Conservation (phyloP, 148 eudicot genomes). For the Arbutus unedo region DNA sequence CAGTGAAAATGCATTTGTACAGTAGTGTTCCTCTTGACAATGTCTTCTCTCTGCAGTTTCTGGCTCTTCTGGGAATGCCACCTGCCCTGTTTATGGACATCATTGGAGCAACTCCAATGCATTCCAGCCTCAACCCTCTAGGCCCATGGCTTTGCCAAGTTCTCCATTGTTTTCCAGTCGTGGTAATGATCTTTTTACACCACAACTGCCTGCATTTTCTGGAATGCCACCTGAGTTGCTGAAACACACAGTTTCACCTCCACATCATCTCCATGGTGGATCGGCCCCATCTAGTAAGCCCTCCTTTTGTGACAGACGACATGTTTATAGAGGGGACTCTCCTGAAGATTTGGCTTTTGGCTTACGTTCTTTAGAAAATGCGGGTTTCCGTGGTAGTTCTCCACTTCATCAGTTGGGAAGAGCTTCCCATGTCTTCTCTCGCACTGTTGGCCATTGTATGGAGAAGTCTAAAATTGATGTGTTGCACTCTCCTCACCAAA, state of each 20-base stretch:
- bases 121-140: constrained; percentile 41
- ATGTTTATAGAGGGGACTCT: constrained; percentile 33
- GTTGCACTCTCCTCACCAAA: constrained; percentile 41
- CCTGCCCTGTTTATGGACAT: constrained; percentile 30
- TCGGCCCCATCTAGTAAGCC: constrained; percentile 47
- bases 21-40: neutral
- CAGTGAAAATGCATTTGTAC: neutral
- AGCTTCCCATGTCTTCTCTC: constrained; percentile 40
- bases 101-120: constrained; percentile 48
- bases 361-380: constrained; percentile 34
- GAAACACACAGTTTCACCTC: constrained; percentile 34
- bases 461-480: constrained; percentile 36
- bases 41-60: constrained; percentile 32
- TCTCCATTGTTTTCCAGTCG: constrained; percentile 48
- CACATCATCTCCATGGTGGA: constrained; percentile 42
- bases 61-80: constrained; percentile 40
- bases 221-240: constrained; percentile 37
- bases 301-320: constrained; percentile 38
- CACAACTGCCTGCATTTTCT: constrained; percentile 43
- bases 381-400: constrained; percentile 37
- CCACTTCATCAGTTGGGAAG: constrained; percentile 41
- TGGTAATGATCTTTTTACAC: constrained; percentile 34
- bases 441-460: constrained; percentile 27
- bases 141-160: constrained; percentile 42
- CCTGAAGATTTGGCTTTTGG: constrained; percentile 39